These are phyloP conservation scores for Naganishia vaughanmartiniae DNA, from an alignment of 768 basidiomycete genomes.

Conservation along the genomic window DNA sequence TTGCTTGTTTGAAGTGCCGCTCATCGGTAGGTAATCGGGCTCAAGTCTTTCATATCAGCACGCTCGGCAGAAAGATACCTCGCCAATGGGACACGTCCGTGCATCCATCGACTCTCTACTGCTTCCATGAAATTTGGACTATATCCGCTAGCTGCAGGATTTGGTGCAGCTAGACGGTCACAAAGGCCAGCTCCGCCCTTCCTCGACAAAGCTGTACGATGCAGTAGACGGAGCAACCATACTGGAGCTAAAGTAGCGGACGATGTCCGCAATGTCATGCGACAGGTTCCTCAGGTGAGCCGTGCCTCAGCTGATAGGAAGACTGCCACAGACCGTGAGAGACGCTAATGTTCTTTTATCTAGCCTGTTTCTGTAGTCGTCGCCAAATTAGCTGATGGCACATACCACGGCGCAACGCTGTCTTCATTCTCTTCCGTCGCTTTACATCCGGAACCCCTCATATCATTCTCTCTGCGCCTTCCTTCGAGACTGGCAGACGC, in stretches of 20 bases:
- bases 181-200: background rate
- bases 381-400: constrained; percentile 58
- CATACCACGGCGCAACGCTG: constrained; percentile 83
- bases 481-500: constrained; percentile 78
- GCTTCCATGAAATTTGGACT: background rate
- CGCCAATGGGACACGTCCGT: background rate
- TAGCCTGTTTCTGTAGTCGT: constrained; percentile 87
- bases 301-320: background rate
- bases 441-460: constrained; percentile 79
- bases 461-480: constrained; percentile 83
- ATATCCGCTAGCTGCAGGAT: background rate
- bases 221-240: background rate
- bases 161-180: background rate
- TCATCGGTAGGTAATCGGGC: too few species aligned
- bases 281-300: constrained; percentile 53
- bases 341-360: constrained; percentile 39
- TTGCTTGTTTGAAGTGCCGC: too few species aligned
- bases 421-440: constrained; percentile 91
- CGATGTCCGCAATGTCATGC: constrained; percentile 51
- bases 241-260: constrained; percentile 15
- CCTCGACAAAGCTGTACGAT: background rate
- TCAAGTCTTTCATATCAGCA: background rate
- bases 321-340: background rate
- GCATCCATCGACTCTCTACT: background rate
- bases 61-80: background rate